Evolutionary conservation across 2,329 filamentous ascomycete genomes (phyloP).

Genomic region (Purpureocillium takamizusanense): DNA sequence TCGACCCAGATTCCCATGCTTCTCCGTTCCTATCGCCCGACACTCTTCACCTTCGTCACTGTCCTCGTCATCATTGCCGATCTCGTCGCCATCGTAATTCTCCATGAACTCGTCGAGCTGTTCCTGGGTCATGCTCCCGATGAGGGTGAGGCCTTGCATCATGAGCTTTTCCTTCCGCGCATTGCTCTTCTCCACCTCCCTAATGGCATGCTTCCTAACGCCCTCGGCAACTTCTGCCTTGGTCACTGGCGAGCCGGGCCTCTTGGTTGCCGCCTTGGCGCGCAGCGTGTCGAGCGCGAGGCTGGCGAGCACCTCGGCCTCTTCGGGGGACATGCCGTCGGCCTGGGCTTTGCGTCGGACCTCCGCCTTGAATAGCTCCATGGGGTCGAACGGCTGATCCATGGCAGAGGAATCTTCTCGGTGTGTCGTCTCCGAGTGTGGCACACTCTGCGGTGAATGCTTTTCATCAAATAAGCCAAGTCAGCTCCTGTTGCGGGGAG

Average conservation of each 20-base stretch:
- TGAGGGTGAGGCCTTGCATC: constrained; percentile 5
- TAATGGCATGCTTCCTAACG: constrained; percentile 11
- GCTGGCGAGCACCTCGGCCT: constrained; percentile 12
- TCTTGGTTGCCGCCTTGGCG: constrained; percentile 2
- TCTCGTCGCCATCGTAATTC: background rate
- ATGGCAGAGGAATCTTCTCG: background rate
- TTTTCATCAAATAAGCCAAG: too few species aligned
- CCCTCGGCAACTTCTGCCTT: constrained; percentile 10
- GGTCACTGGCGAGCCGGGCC: constrained; percentile 7
- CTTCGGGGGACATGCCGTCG: constrained; percentile 9
- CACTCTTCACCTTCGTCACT: background rate
- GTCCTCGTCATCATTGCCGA: background rate
- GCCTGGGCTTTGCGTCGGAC: constrained; percentile 8
- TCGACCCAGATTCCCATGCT: constrained; percentile 6
- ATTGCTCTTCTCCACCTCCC: constrained; percentile 8
- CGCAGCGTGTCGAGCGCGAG: constrained; percentile 12
- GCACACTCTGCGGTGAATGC: too few species aligned
- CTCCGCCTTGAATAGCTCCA: constrained; percentile 2
- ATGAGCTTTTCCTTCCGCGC: constrained; percentile 1
- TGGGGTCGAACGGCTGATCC: constrained; percentile 10
- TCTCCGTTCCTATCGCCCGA: constrained; percentile 2
- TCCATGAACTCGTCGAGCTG: constrained; percentile 2
- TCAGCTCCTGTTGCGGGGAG: too few species aligned
- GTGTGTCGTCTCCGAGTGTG: too few species aligned
- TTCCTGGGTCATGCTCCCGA: constrained; percentile 8